These are phyloP conservation scores for Phytophthora podocarpi DNA, from an alignment of 352 stramenopile species.

Conservation along the genomic window DNA sequence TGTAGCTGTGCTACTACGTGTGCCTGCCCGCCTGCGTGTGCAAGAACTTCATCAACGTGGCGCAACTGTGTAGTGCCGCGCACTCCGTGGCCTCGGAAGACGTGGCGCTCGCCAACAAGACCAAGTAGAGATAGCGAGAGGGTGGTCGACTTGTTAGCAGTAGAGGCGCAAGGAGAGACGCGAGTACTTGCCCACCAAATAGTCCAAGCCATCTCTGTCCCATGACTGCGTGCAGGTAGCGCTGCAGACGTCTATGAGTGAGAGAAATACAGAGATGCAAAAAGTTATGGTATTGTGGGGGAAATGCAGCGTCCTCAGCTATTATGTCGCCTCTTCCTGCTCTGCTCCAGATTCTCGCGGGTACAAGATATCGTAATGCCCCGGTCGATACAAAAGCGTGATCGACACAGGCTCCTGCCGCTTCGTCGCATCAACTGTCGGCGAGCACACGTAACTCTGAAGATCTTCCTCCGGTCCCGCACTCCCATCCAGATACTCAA, in stretches of 20 bases:
- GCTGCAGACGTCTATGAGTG: background rate
- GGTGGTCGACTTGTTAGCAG: conserved; percentile 1
- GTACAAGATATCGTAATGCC: conserved; percentile 97
- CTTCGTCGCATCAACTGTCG: conserved; percentile 13
- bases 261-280: conserved; percentile 22
- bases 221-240: background rate
- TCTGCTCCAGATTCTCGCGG: conserved; percentile 21
- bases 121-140: conserved; percentile 35
- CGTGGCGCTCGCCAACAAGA: conserved; percentile 57
- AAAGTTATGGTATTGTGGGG: conserved; percentile 9
- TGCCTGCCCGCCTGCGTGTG: conserved; percentile 90
- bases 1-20: conserved; percentile 82
- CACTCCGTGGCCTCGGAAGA: conserved; percentile 79
- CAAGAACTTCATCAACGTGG: conserved; percentile 94
- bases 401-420: conserved; percentile 46
- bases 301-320: background rate
- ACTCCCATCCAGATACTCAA: conserved; percentile 94
- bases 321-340: conserved; percentile 6
- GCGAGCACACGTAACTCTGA: conserved; percentile 70
- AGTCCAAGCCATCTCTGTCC: background rate
- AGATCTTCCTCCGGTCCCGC: conserved; percentile 48
- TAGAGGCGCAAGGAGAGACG: conserved; percentile 18
- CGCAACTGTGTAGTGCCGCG: conserved; percentile 88
- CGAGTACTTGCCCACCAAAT: background rate
- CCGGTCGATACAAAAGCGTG: conserved; percentile 92